Conservation (phyloP, 2,329 filamentous ascomycete species). For the Tolypocladium album region DNA sequence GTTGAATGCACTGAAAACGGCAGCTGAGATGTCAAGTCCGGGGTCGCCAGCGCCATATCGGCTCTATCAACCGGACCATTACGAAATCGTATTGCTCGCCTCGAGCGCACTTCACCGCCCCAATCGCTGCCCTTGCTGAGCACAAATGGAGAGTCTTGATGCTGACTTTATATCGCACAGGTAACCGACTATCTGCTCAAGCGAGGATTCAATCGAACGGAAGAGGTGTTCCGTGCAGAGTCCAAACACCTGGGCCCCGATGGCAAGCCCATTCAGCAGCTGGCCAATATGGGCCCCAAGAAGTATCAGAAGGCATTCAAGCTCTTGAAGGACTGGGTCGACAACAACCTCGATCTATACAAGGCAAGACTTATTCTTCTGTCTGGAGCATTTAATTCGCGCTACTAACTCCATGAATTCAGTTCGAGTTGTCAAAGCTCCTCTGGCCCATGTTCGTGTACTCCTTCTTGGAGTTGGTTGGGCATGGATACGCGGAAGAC, state of each 20-base stretch:
- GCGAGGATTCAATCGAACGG: constrained; percentile 86
- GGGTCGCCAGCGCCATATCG: neutral
- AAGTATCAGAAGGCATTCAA: constrained; percentile 71
- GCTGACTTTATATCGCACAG: constrained; percentile 19
- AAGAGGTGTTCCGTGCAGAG: constrained; percentile 85
- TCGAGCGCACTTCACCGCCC: neutral
- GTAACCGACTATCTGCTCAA: constrained; percentile 93
- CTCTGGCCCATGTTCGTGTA: constrained; percentile 94
- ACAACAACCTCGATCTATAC: constrained; percentile 88
- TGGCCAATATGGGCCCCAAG: constrained; percentile 60
- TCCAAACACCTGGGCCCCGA: constrained; percentile 74
- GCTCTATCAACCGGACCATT: accelerated
- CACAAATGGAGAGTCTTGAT: neutral
- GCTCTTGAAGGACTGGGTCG: constrained; percentile 70
- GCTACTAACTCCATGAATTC: neutral
- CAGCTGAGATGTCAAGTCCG: neutral
- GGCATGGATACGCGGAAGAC: constrained; percentile 60
- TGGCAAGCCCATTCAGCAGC: constrained; percentile 61
- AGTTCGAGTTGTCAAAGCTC: constrained; percentile 80
- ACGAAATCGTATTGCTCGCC: neutral
- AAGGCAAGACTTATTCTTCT: constrained; percentile 45
- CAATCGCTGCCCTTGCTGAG: neutral
- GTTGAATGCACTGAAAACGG: too few relatives aligned
- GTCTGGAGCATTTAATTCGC: neutral
- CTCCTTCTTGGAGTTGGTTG: constrained; percentile 72